Base-by-base conservation (phyloP, 1,139 yeast species). In the Blastobotrys aristatus region DNA sequence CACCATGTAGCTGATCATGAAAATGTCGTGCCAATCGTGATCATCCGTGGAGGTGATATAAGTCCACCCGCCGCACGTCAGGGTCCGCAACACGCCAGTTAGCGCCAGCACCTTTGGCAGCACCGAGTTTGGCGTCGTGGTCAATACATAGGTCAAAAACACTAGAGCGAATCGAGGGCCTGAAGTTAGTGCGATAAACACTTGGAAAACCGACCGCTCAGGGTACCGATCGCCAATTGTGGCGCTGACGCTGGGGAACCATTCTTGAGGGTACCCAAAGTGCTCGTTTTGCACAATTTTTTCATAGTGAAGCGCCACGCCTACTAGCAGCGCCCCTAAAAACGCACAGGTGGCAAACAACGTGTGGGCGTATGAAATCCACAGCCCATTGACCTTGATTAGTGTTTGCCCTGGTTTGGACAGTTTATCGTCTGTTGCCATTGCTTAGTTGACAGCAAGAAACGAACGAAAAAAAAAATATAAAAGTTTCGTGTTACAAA, bases 31-130 rank as follows among this genome's bases (percentile, higher is more conserved):
- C 73, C 84, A 83, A 67, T 90, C 96, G 61, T 90, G 98, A 64
- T 92, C 96, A 64, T 92, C 98, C 0, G 97, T 88, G 8, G 96
- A 86, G 1, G 98, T 92, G 55, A 92, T 84, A 62, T 92, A 92
- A 14, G 94, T 96, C 97, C 97, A 92, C 11, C 97, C 97, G 58
- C 98, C 98, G 61, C 98, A 92, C 1, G 96, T 84, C 49, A 92
- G 77, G 0, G 98, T 92, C 66, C 98, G 78, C 20, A 85, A 50
- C 1, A 85, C 52, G 10, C 98, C 98, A 2, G 81, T 64, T 1
- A 78, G 54, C 10, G 81, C 61, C 45, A 75, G 62, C 29, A 72
- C 52, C 48, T 60, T 57, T 2, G 86, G 80, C 30, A 68, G 57
- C 10, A 58, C 51, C 0, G 77, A 66, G 41, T 72, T 65, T n/a